Base-by-base conservation (phyloP, 1,284 basidiomycete genomes). In the Coriolopsis trogii region DNA sequence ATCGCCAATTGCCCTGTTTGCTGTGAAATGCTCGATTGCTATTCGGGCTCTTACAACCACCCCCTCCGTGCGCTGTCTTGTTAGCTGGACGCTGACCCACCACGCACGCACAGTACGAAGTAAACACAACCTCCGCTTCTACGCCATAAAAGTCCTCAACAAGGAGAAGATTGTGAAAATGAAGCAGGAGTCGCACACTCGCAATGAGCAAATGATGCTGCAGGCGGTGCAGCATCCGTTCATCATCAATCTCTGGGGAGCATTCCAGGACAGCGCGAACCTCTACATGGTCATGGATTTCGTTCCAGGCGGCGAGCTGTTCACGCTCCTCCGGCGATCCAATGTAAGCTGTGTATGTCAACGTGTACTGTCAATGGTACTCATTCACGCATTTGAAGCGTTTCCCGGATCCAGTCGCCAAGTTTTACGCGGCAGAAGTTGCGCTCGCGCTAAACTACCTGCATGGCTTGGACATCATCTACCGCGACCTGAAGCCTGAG, bases 271-370 rank as follows among this genome's bases (percentile, higher is more conserved):
- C 65, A 75, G 85, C 9, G 81, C 91, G 39, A 98, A 98, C 68
- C 76, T 99, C 12, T 99, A 97, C 78, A 98, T 99, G 95, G 95
- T 99, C 51, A 98, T 99, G 96, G 97, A 99, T 73, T 99, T 98
- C 68, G 96, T 99, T 4, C 93, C 95, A 0, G 96, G 96, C 18
- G 96, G 96, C 16, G 96, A 99, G 72, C 78, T 99, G 6, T 99
- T 99, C 69, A 92, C 91, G 40, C 81, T 97, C 38, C 71, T 98
- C 53, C 81, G 95, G 54, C 82, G 93, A 73, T 94, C 91, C 43
- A 92, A 91, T 70, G 94, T 94, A 45, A 60, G 84, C 20, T n/a
- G 13, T 42, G 15, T 29, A 15, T 42, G 18, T 16, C 26, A 3
- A n/a, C 23, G 15, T 48, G 13, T 38, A 18, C 40, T 34, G n/a